A percentile compares a stretch with the other conserved stretches of the same genome.
Evolutionary conservation across 2,329 filamentous ascomycete species (phyloP).

Genomic region (Ophiosphaerella korrae): DNA sequence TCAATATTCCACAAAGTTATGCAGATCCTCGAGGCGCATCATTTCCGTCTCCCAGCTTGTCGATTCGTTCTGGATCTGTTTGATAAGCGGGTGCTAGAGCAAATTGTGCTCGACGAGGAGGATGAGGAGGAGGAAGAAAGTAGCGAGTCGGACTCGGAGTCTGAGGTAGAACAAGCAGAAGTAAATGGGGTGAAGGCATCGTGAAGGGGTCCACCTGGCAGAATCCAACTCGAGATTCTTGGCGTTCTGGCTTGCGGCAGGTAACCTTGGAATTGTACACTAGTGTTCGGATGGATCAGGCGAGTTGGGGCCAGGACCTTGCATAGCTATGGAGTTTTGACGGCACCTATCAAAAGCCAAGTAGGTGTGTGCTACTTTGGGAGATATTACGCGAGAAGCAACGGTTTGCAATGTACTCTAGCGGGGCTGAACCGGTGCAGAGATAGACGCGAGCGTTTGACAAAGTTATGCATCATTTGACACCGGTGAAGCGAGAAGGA

Average conservation of each 20-base stretch:
- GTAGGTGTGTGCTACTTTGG: constrained; percentile 7
- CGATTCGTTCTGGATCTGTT: constrained; percentile 94
- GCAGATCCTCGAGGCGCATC: constrained; percentile 82
- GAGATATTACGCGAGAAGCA: constrained; percentile 14
- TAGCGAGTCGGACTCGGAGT: constrained; percentile 42
- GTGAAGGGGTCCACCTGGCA: constrained; percentile 17
- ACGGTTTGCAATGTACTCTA: constrained; percentile 7
- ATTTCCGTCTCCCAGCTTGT: constrained; percentile 84
- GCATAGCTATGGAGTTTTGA: constrained; percentile 28
- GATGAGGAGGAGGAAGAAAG: constrained; percentile 45
- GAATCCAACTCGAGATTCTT: constrained; percentile 9
- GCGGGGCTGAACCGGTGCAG: not conserved
- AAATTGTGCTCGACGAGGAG: constrained; percentile 81
- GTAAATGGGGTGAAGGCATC: constrained; percentile 21
- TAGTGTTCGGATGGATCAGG: constrained; percentile 11
- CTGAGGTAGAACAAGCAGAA: constrained; percentile 25
- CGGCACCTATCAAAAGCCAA: too few species aligned
- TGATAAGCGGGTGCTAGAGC: constrained; percentile 83
- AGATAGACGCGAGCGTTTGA: not conserved
- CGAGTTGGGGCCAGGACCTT: constrained; percentile 12
- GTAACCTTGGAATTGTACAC: constrained; percentile 23
- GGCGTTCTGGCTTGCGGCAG: constrained; percentile 21
- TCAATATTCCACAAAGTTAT: constrained; percentile 85
- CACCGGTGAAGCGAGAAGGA: not conserved
- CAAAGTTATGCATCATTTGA: not conserved